Evolutionary conservation across 2,329 filamentous ascomycete genomes (phyloP), one percentile per base, ranked within the genome.

Genomic region (Teratosphaeria viscida): DNA sequence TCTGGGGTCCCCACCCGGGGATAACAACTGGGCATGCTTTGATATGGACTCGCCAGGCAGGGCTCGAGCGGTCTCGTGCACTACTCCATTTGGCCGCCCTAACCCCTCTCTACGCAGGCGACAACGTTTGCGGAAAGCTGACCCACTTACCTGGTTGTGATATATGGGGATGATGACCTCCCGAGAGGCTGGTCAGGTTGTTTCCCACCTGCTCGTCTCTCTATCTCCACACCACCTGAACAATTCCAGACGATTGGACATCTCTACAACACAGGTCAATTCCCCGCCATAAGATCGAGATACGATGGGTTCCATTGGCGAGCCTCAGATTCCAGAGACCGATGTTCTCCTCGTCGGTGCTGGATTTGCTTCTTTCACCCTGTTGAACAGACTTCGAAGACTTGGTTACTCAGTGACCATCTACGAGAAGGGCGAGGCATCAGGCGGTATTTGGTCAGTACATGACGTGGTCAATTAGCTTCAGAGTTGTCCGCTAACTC

Each of bases 401-500:
- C 63, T 70, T 5, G 72, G 72, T 11, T 61, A 73, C 11, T 65
- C 67, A 1, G 65, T 68, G 58, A 66, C 66, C 57, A 68, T 73
- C 53, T 70, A 72, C 56, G 74, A 75, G 59, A 68, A 70, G 11
- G 74, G 70, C 12, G 62, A 63, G 26, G 68, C 68, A 23, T 66
- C 70, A 54, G 73, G 73, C 43, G 73, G 73, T 26, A 72, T 72
- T 53, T 75, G 73, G 73, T 66, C 61, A 34, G 53, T 54, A 16
- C 27, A 54, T 54, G 34, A 68, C 63, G 66, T 66, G 66, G 8
- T 26, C 7, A 26, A 16, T n/a, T n/a, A 3, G 55, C 7, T n/a
- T 26, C 3, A 12, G 27, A 27, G 7, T 10, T 52, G 23, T 16
- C 12, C 19, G 29, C 35, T 39, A 32, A 34, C 53, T 57, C 37